Conservation (phyloP, 257 asterid species). For the Oldenlandia corymbosa region DNA sequence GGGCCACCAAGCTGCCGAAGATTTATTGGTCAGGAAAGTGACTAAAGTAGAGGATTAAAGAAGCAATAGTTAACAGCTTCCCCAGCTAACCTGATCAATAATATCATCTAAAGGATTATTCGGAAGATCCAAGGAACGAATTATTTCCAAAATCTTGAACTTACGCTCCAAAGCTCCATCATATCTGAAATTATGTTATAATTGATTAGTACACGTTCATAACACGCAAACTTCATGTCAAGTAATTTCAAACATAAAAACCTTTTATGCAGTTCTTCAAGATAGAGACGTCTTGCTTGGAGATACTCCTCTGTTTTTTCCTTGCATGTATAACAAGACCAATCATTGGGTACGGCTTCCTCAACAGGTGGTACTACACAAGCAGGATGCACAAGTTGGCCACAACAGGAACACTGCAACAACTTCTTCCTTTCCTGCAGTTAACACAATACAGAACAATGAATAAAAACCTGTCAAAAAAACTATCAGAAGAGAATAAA, state of each 20-base stretch:
- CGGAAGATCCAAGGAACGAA: conserved; percentile 90
- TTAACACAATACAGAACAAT: conserved; percentile 10
- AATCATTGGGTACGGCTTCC: conserved; percentile 57
- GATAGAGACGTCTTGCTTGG: conserved; percentile 65
- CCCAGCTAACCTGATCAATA: conserved; percentile 69
- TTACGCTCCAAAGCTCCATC: conserved; percentile 79
- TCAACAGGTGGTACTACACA: conserved; percentile 81
- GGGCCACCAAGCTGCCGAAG: conserved; percentile 91
- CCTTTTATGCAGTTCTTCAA: conserved; percentile 72
- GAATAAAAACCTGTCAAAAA: conserved; percentile 7
- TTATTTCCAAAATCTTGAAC: conserved; percentile 60
- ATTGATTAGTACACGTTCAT: too few relatives aligned
- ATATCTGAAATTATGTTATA: conserved; percentile 43
- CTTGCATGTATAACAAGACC: conserved; percentile 92
- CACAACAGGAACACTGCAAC: conserved; percentile 90
- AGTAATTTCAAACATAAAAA: conserved; percentile 9
- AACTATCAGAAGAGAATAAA: conserved; percentile 3
- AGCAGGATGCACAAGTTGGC: conserved; percentile 73
- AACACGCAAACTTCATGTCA: too few relatives aligned
- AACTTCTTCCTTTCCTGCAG: conserved; percentile 84
- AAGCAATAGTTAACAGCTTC: background rate
- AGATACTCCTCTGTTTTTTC: conserved; percentile 88
- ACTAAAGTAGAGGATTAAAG: background rate
- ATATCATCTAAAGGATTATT: conserved; percentile 98
- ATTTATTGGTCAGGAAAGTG: conserved; percentile 19